A percentile compares a stretch with the other conserved stretches of the same genome.
Evolutionary conservation across 495 filamentous ascomycete genomes (phyloP).

Genomic region (Glarea lozoyensis): DNA sequence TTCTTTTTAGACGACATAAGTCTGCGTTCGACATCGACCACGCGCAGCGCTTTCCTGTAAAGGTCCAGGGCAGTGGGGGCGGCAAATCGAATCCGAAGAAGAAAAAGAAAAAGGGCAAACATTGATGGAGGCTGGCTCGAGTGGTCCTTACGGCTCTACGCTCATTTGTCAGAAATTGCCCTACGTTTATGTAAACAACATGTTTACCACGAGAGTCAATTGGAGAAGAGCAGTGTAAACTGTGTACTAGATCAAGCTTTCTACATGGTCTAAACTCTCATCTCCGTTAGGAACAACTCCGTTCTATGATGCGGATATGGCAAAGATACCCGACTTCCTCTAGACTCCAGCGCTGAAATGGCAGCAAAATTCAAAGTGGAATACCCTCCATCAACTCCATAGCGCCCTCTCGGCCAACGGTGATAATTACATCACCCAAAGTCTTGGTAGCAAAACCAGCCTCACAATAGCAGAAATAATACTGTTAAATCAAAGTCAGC

Average conservation of each 20-base stretch:
- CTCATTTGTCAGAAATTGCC: too few relatives aligned
- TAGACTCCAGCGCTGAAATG: background rate
- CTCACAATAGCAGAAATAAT: conserved; percentile 68
- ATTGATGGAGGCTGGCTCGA: too few relatives aligned
- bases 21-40: conserved; percentile 74
- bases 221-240: too few relatives aligned
- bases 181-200: too few relatives aligned
- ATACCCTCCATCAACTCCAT: conserved; percentile 59
- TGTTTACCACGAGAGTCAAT: too few relatives aligned
- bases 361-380: conserved; percentile 34
- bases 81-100: conserved; percentile 28
- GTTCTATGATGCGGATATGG: background rate
- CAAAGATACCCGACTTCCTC: background rate
- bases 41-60: conserved; percentile 49
- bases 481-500: conserved; percentile 28
- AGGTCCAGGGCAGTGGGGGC: conserved; percentile 30
- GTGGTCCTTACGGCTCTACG: too few relatives aligned
- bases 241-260: too few relatives aligned
- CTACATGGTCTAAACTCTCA: background rate
- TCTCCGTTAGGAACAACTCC: background rate
- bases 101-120: conserved; percentile 17
- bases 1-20: conserved; percentile 74
- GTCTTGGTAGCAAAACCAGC: conserved; percentile 63
- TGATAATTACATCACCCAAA: conserved; percentile 61
- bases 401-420: conserved; percentile 55